phyloP scores from a whole-genome alignment of 768 basidiomycete species.

The Boletus barrowsii region DNA sequence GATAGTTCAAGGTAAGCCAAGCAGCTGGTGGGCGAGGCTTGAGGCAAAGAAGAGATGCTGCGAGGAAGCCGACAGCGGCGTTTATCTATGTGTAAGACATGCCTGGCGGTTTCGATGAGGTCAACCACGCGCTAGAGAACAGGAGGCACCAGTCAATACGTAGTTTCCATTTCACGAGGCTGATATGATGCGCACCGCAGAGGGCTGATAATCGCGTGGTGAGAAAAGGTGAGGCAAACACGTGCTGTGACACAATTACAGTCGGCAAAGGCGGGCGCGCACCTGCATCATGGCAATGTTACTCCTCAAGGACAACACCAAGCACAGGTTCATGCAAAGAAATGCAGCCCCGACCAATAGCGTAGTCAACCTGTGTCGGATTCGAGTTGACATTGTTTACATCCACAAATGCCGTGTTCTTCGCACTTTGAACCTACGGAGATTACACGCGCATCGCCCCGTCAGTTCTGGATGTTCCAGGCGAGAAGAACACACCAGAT shows the following conservation, averaged over 20 bases:
- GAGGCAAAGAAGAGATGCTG: constrained; percentile 19
- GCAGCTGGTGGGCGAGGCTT: constrained; percentile 12
- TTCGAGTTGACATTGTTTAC: neutral
- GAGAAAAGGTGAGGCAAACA: constrained; percentile 27
- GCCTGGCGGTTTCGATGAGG: constrained; percentile 38
- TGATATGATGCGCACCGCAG: constrained; percentile 31
- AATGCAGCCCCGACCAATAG: neutral
- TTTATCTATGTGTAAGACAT: constrained; percentile 26
- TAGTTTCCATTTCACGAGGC: constrained; percentile 19
- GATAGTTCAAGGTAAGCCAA: constrained; percentile 8
- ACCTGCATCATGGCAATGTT: constrained; percentile 5
- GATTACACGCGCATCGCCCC: constrained; percentile 21
- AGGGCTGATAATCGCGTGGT: constrained; percentile 36
- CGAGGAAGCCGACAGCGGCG: constrained; percentile 18
- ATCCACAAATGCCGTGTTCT: neutral
- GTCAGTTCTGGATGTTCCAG: constrained; percentile 6
- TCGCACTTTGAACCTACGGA: constrained; percentile 12
- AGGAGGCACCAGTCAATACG: constrained; percentile 19
- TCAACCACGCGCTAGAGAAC: constrained; percentile 28
- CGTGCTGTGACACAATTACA: constrained; percentile 21
- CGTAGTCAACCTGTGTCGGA: neutral
- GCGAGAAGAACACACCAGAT: constrained; percentile 4
- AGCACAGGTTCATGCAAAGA: constrained; percentile 17
- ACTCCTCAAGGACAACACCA: constrained; percentile 1
- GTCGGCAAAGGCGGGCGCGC: constrained; percentile 13